A percentile compares a stretch with the other conserved stretches of the same genome.
Conservation (phyloP, 2,329 filamentous ascomycete genomes). For the Biscogniauxia mediterranea region DNA sequence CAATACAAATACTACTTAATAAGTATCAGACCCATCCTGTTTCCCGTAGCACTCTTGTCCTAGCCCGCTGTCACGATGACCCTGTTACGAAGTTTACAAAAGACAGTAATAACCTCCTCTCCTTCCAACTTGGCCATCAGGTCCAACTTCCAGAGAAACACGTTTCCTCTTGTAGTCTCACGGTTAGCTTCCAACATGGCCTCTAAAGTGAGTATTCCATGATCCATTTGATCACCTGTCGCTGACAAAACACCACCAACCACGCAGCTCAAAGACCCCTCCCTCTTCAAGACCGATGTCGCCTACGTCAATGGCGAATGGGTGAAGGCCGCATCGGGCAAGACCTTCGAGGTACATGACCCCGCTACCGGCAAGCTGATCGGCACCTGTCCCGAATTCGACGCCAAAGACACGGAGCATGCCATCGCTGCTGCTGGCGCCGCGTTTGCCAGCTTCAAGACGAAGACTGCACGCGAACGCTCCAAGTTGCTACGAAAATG, state of each 20-base stretch:
- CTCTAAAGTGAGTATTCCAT: conserved; percentile 22
- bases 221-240: neutral
- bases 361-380: conserved; percentile 80
- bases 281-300: conserved; percentile 78
- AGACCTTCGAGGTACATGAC: conserved; percentile 88
- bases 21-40: neutral
- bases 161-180: conserved; percentile 27
- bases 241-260: conserved; percentile 2
- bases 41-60: neutral
- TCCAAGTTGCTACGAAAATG: conserved; percentile 73
- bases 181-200: conserved; percentile 31
- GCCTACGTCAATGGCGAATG: conserved; percentile 92
- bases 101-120: conserved; percentile 18
- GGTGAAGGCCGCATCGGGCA: conserved; percentile 78
- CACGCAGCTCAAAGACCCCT: conserved; percentile 69
- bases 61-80: conserved; percentile 24
- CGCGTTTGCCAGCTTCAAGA: conserved; percentile 70
- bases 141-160: conserved; percentile 31
- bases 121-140: conserved; percentile 23
- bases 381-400: conserved; percentile 82
- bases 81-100: conserved; percentile 27
- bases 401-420: conserved; percentile 69
- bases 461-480: conserved; percentile 71
- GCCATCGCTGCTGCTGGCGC: conserved; percentile 82
- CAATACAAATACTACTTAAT: neutral